Percentiles rank a stretch among this genome's conserved stretches.
These are phyloP conservation scores for Fragaria vesca DNA, from an alignment of 306 rosid genomes.

Conservation along the genomic window DNA sequence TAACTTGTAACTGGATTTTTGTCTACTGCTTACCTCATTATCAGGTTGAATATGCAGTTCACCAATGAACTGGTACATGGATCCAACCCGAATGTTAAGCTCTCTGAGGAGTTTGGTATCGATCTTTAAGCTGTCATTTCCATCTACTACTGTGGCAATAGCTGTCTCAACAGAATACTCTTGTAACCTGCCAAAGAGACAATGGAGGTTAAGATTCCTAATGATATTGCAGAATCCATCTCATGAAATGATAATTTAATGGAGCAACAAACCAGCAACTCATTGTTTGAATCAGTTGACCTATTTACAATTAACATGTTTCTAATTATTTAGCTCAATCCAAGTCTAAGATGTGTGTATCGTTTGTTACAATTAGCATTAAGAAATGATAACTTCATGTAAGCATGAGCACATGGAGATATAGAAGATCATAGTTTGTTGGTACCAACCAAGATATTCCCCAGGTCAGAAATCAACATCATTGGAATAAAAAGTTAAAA, in stretches of 20 bases:
- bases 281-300: slow-evolving; percentile 21
- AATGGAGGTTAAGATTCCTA: slow-evolving; percentile 1
- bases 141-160: slow-evolving; percentile 56
- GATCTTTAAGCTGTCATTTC: slow-evolving; percentile 49
- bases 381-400: slow-evolving; percentile 4
- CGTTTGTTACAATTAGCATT: background rate
- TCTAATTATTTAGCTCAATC: slow-evolving; percentile 13
- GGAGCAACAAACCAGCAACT: slow-evolving; percentile 23
- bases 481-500: background rate
- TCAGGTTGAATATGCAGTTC: slow-evolving; percentile 66
- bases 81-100: slow-evolving; percentile 58
- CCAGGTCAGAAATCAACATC: background rate
- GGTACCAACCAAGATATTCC: slow-evolving; percentile 12
- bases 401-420: slow-evolving; percentile 17
- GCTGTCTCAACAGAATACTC: slow-evolving; percentile 63
- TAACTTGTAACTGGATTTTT: slow-evolving; percentile 3
- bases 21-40: slow-evolving; percentile 49
- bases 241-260: background rate
- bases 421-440: background rate
- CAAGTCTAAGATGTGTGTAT: background rate
- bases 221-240: background rate
- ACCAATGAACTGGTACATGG: slow-evolving; percentile 80
- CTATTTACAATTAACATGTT: slow-evolving; percentile 9
- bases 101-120: slow-evolving; percentile 57
- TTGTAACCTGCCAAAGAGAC: slow-evolving; percentile 41